These are phyloP conservation scores for Candida ascalaphidarum DNA, from an alignment of 805 yeast species.

Conservation along the genomic window DNA sequence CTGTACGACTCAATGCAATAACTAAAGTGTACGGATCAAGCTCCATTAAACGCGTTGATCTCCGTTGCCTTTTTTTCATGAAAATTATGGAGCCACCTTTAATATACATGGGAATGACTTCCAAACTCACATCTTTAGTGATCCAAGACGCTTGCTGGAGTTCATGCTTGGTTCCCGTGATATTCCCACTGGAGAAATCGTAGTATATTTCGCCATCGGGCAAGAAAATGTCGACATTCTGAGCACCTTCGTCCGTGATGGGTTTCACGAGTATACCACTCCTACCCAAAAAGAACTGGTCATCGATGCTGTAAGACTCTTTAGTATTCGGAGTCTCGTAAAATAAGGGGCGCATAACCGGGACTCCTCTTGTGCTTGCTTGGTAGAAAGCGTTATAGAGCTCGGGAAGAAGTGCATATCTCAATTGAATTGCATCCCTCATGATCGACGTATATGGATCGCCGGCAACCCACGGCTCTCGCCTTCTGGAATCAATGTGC, in stretches of 20 bases:
- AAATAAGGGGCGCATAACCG: conserved; percentile 64
- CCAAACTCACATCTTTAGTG: conserved; percentile 27
- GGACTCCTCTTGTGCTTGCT: conserved; percentile 52
- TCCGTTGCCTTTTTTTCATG: conserved; percentile 64
- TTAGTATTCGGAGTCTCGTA: conserved; percentile 44
- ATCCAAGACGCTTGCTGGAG: conserved; percentile 17
- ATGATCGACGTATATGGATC: conserved; percentile 64
- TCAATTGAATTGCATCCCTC: conserved; percentile 58
- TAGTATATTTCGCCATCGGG: conserved; percentile 54
- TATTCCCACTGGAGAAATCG: conserved; percentile 36
- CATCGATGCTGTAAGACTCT: conserved; percentile 55
- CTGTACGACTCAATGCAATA: conserved; percentile 44
- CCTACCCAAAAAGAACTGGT: conserved; percentile 72
- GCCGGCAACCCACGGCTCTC: conserved; percentile 86
- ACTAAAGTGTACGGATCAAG: conserved; percentile 76
- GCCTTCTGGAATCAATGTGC: conserved; percentile 83
- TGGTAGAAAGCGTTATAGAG: conserved; percentile 73
- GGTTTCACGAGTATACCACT: conserved; percentile 76
- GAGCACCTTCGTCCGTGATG: conserved; percentile 48
- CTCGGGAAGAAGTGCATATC: conserved; percentile 73
- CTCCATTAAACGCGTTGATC: conserved; percentile 69
- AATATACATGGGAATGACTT: conserved; percentile 61
- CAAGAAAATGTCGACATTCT: conserved; percentile 32
- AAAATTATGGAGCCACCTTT: conserved; percentile 75
- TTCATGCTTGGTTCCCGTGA: conserved; percentile 5